phyloP scores from a whole-genome alignment of 2,329 filamentous ascomycete genomes.

The Stagonosporopsis cucurbitacearum region DNA sequence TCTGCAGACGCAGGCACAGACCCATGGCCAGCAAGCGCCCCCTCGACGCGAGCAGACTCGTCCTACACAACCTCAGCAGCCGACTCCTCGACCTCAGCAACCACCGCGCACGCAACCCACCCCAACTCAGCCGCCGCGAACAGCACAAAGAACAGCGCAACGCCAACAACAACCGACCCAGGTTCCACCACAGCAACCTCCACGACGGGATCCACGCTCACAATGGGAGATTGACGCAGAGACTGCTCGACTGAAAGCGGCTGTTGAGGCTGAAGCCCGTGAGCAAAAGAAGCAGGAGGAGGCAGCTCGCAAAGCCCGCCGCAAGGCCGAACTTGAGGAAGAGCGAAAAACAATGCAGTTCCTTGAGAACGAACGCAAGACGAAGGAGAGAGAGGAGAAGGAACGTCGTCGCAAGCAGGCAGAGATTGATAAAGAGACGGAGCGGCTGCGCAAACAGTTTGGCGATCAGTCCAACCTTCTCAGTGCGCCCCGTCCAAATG shows the following conservation, averaged over 20 bases:
- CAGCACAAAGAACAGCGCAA: conserved; percentile 45
- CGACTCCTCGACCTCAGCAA: conserved; percentile 4
- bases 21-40: neutral
- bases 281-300: conserved; percentile 55
- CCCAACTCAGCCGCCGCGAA: conserved; percentile 5
- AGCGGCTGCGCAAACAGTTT: conserved; percentile 71
- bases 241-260: conserved; percentile 54
- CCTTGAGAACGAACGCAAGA: conserved; percentile 53
- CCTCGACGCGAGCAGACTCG: conserved; percentile 6
- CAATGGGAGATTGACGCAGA: conserved; percentile 62
- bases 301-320: conserved; percentile 60
- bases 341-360: conserved; percentile 49
- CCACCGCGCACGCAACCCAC: conserved; percentile 15
- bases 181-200: conserved; percentile 29
- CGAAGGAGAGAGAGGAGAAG: conserved; percentile 70
- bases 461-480: conserved; percentile 55
- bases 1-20: conserved; percentile 37
- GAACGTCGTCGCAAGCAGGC: conserved; percentile 62
- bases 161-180: conserved; percentile 38
- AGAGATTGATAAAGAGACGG: conserved; percentile 74
- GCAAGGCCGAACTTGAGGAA: conserved; percentile 64
- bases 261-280: conserved; percentile 53
- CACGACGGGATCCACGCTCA: conserved; percentile 54
- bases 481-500: conserved; percentile 22
- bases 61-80: conserved; percentile 11